These are phyloP conservation scores for Aspergillus novoparasiticus DNA, from an alignment of 2,329 filamentous ascomycete genomes.

Conservation along the genomic window DNA sequence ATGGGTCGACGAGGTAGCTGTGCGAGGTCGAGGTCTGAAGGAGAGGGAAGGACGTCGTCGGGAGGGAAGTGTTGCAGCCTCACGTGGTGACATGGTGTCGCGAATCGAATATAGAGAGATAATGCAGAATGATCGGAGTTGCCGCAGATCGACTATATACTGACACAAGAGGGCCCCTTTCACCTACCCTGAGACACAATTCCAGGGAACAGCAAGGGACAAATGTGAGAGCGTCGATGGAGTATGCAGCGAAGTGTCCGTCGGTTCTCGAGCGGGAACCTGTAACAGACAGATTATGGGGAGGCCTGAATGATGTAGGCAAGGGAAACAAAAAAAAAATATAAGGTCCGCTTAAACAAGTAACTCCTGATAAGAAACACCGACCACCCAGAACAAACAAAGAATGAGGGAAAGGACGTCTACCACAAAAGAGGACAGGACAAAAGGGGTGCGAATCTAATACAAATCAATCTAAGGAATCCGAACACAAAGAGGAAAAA, in stretches of 20 bases:
- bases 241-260: neutral
- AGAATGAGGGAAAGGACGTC: conserved; percentile 17
- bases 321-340: conserved; percentile 10
- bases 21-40: conserved; percentile 40
- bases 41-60: conserved; percentile 44
- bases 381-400: conserved; percentile 1
- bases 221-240: neutral
- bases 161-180: conserved; percentile 10
- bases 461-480: conserved; percentile 14
- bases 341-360: neutral
- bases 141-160: conserved; percentile 14
- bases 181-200: conserved; percentile 9
- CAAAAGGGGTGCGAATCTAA: conserved; percentile 8
- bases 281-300: conserved; percentile 7
- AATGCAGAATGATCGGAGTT: conserved; percentile 8
- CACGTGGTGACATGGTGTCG: conserved; percentile 35
- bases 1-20: conserved; percentile 31
- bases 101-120: conserved; percentile 14
- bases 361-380: conserved; percentile 13
- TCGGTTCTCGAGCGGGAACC: neutral
- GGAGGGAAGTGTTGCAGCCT: conserved; percentile 30
- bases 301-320: conserved; percentile 5
- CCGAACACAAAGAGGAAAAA: conserved; percentile 16
- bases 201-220: conserved; percentile 19
- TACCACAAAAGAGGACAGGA: conserved; percentile 16